Base-by-base conservation (phyloP, 805 yeast species). In the Lipomyces anomalus region DNA sequence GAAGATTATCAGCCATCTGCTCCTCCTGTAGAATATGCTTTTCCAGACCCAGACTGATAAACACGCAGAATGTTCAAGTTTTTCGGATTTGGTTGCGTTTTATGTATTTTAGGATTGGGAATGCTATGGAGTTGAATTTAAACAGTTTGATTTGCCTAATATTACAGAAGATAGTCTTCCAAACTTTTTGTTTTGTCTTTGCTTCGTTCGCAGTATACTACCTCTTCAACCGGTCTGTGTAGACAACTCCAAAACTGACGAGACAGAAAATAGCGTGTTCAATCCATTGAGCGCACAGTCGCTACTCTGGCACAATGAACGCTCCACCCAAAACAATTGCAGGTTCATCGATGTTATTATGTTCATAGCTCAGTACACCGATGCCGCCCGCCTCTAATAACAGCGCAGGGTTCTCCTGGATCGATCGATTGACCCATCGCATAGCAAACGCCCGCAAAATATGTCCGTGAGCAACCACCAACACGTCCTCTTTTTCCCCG, bases 301-400 rank as follows among this genome's bases (percentile, higher is more conserved):
- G 9, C 37, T 36, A 11, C 16, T 47, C 48, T 2, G 64, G 90
- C 11, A 83, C 80, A 5, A 71, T 70, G 57, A 86, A 87, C 0
- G 94, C 90, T 39, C 95, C 95, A 2, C 95, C 84, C 48, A 90
- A 71, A 41, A 73, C 77, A 46, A 90, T 63, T 0, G 96, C 95
- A 3, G 97, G 97, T 66, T 90, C 97, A 32, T 82, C 73, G 45
- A 85, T 73, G 62, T 74, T 80, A 60, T 82, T 79, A 64, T 89
- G 97, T 58, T 86, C 94, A 64, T 89, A 89, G 53, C 92, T 80
- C 60, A 90, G 70, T 1, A 88, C 95, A 50, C 96, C 95, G 35
- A 87, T 85, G 35, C 95, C 97, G 53, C 97, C 96, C 22, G 97
- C 95, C 62, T 90, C 96, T 56, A 90, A 70, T 63, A 90, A 70